These are phyloP conservation scores for Podaxis sp. DNA, from an alignment of 768 basidiomycete species.

Conservation along the genomic window DNA sequence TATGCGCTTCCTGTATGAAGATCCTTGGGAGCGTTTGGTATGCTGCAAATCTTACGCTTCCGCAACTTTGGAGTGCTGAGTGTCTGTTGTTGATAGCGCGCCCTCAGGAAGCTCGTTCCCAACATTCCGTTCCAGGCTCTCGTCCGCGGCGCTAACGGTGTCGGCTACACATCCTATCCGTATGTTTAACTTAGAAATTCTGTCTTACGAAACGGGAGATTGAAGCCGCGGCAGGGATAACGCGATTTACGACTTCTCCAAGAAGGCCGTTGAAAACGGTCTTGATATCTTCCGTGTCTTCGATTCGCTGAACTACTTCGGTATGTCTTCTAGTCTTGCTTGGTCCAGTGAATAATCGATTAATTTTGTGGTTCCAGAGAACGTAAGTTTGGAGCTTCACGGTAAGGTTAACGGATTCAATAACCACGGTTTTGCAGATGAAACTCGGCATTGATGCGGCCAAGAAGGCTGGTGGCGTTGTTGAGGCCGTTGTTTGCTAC, in stretches of 20 bases:
- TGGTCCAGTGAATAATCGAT: not conserved
- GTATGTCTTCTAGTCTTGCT: constrained; percentile 36
- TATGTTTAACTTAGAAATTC: constrained; percentile 31
- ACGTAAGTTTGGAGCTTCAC: constrained; percentile 40
- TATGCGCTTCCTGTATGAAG: constrained; percentile 99
- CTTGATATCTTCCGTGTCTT: constrained; percentile 99
- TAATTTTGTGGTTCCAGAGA: constrained; percentile 42
- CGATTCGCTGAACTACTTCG: constrained; percentile 98
- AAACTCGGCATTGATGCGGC: constrained; percentile 98
- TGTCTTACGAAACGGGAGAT: not conserved
- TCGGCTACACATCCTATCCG: constrained; percentile 99
- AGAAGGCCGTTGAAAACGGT: constrained; percentile 99
- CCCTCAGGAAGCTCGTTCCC: constrained; percentile 91
- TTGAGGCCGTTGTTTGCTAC: constrained; percentile 97
- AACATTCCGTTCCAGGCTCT: constrained; percentile 99
- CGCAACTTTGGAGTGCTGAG: constrained; percentile 10
- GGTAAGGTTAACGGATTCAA: not conserved
- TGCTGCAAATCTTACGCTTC: constrained; percentile 18
- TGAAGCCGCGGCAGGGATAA: constrained; percentile 63
- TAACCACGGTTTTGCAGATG: constrained; percentile 51
- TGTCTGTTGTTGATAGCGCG: constrained; percentile 48
- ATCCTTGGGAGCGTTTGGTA: constrained; percentile 98
- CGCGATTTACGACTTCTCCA: constrained; percentile 98
- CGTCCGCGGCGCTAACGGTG: constrained; percentile 97
- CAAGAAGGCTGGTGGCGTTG: constrained; percentile 98